These are phyloP conservation scores for Gracilaria gracilis DNA, from an alignment of 23 red algal genomes.

Conservation along the genomic window DNA sequence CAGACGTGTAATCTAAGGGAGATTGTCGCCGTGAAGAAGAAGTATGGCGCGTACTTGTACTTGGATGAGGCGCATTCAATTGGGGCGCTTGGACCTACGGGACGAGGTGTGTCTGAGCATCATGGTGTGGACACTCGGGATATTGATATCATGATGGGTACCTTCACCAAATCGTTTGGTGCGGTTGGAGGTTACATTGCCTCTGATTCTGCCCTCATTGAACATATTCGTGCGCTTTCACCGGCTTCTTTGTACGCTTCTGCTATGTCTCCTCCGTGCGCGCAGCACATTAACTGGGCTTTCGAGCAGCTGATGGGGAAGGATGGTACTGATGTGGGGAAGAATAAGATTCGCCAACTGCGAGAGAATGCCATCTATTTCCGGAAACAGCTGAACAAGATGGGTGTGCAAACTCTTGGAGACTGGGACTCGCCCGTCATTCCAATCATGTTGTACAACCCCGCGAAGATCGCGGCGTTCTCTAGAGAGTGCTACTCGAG, in stretches of 20 bases:
- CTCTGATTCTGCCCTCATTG: slow-evolving; percentile 68
- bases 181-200: slow-evolving; percentile 98
- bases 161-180: slow-evolving; percentile 99
- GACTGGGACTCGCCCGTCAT: slow-evolving; percentile 94
- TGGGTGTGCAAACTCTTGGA: slow-evolving; percentile 95
- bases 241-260: slow-evolving; percentile 86
- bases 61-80: slow-evolving; percentile 99
- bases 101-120: slow-evolving; percentile 93
- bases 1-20: slow-evolving; percentile 78
- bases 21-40: slow-evolving; percentile 92
- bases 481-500: slow-evolving; percentile 93
- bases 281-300: slow-evolving; percentile 92
- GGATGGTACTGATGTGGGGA: slow-evolving; percentile 89
- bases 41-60: slow-evolving; percentile 96
- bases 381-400: slow-evolving; percentile 80
- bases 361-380: slow-evolving; percentile 95
- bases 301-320: slow-evolving; percentile 85
- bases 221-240: slow-evolving; percentile 72
- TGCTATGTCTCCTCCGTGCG: slow-evolving; percentile 94
- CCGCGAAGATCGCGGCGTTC: slow-evolving; percentile 95
- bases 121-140: slow-evolving; percentile 79
- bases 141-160: slow-evolving; percentile 99
- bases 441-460: slow-evolving; percentile 98
- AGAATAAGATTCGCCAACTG: slow-evolving; percentile 77
- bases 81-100: slow-evolving; percentile 90